phyloP scores from a whole-genome alignment of 148 eudicot species.

The Silene uniflora region DNA sequence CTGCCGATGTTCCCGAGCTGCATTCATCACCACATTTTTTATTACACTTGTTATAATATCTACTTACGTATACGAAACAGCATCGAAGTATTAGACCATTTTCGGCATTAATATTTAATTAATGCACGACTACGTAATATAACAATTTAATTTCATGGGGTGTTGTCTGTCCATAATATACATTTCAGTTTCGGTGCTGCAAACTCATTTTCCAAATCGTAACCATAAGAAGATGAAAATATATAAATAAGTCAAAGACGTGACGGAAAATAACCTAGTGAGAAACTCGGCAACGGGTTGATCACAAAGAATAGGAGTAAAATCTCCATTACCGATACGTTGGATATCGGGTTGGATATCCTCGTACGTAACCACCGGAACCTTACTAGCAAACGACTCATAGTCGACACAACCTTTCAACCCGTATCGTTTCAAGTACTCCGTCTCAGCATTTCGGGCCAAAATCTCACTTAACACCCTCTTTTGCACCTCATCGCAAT shows the following conservation, averaged over 20 bases:
- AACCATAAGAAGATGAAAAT: not conserved
- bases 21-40: not conserved
- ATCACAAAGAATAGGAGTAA: slow-evolving; percentile 52
- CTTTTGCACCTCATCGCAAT: slow-evolving; percentile 42
- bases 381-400: slow-evolving; percentile 34
- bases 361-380: slow-evolving; percentile 56
- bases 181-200: no score
- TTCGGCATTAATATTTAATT: no score
- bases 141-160: no score
- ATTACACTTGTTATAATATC: no score
- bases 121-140: no score
- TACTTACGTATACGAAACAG: no score
- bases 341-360: slow-evolving; percentile 52
- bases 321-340: slow-evolving; percentile 67
- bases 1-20: slow-evolving; percentile 67
- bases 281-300: slow-evolving; percentile 63
- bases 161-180: no score
- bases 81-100: no score
- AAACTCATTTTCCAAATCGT: no score
- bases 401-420: slow-evolving; percentile 34
- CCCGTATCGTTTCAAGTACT: slow-evolving; percentile 41
- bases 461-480: slow-evolving; percentile 56
- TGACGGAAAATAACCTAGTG: slow-evolving; percentile 39
- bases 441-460: slow-evolving; percentile 44
- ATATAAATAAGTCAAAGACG: no score